Base-by-base conservation (phyloP, 352 stramenopile species). In the Globisporangium paroecandrum region DNA sequence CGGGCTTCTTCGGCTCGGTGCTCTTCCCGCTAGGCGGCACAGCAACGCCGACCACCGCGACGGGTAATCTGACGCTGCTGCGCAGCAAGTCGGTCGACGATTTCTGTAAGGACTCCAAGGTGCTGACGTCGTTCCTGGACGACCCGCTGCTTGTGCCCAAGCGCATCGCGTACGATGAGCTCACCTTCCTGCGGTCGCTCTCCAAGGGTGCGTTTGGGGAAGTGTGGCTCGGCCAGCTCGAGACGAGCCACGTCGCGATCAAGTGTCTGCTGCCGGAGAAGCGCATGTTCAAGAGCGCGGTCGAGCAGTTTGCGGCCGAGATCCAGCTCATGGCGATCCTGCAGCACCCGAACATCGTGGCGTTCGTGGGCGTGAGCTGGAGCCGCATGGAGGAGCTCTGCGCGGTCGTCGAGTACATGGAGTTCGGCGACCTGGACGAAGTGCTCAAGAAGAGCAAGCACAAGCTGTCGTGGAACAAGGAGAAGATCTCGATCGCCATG, bases 401-500 rank as follows among this genome's bases (percentile, higher is more conserved):
- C 46, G 82, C 83, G 13, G 72, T 95, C 20, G 81, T 91, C 34
- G 87, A 95, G 73, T 93, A 89, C 73, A 91, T 93, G 82, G 83
- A 93, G 24, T 73, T 76, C 1, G 87, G 87, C 0, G 85, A 93
- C 46, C 68, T 95, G 58, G 72, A 83, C 34, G 73, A 78, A 12
- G 77, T 93, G 34, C 73, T 93, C 1, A 73, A 77, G 56, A 85
- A 83, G 49, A 69, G 75, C 46, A 82, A 87, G 58, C 60, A 76
- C 24, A 77, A 78, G 53, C 77, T 91, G 32, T 72, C 79, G 10
- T 95, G 87, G 87, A 73, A 76, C 25, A 79, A 79, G 20, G 77
- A 93, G 43, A 90, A 93, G 73, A 87, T 95, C 24, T 77, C 72
- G 25, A 92, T 97, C 56, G 83, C 89, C 22, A 93, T 95, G 71